Conservation (phyloP, 345 rosid genomes). For the Eucalyptus marginata region DNA sequence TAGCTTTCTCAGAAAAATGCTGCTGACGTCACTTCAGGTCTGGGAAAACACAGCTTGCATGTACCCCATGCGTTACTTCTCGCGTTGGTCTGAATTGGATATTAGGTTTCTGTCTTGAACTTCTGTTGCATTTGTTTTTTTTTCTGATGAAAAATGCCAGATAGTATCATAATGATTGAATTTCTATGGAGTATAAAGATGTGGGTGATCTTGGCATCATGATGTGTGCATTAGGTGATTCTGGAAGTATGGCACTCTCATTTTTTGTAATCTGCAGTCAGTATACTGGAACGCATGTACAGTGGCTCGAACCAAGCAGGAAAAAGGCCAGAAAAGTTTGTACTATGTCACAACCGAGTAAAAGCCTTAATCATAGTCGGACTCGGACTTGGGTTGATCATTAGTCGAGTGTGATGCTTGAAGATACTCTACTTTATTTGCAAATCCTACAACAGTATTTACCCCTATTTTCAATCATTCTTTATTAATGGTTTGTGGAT, state of each 20-base stretch:
- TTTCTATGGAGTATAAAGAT: background rate
- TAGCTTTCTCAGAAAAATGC: background rate
- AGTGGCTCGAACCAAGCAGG: background rate
- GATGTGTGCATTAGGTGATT: background rate
- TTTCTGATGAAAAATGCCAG: background rate
- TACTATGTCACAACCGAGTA: background rate
- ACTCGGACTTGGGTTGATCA: background rate
- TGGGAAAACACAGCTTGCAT: conserved; percentile 92
- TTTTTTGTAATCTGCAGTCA: background rate
- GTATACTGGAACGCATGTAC: background rate
- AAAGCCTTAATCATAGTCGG: background rate
- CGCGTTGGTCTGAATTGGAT: background rate
- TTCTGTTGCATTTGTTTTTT: background rate
- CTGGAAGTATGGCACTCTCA: background rate
- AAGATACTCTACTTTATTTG: background rate
- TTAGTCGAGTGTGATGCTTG: background rate
- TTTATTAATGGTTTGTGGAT: background rate
- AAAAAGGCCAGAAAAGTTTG: background rate
- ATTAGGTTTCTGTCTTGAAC: background rate
- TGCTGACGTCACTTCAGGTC: conserved; percentile 32
- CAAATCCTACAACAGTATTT: background rate
- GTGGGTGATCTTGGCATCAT: background rate
- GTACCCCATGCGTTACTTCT: conserved; percentile 80
- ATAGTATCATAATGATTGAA: background rate
- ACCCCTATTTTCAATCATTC: background rate